A percentile compares a stretch with the other conserved stretches of the same genome.
Conservation (phyloP, 768 basidiomycete genomes). For the Psilocybe cubensis region DNA sequence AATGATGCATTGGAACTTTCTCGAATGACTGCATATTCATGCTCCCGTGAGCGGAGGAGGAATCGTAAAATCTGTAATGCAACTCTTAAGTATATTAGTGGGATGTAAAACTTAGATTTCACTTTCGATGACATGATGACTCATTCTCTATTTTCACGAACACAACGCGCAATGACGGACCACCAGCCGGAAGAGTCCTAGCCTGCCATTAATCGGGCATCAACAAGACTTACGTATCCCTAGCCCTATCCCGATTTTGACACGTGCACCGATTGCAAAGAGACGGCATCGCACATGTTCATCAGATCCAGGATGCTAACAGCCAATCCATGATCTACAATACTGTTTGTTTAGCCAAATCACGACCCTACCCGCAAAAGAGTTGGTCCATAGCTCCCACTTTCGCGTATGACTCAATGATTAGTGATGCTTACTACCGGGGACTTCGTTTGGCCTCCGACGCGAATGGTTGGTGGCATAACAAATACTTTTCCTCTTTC, state of each 20-base stretch:
- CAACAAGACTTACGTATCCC: neutral
- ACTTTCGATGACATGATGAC: neutral
- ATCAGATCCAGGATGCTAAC: neutral
- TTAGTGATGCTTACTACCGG: constrained; percentile 8
- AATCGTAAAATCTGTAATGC: neutral
- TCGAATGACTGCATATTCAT: neutral
- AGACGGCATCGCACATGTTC: neutral
- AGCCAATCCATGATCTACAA: constrained; percentile 1
- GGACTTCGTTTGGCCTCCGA: constrained; percentile 9
- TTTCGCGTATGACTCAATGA: neutral
- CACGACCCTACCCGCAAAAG: neutral
- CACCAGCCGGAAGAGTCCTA: neutral
- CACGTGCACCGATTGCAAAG: neutral
- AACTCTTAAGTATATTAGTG: neutral
- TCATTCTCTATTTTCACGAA: neutral
- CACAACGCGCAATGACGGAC: neutral
- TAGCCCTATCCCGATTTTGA: neutral
- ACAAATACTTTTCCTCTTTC: neutral
- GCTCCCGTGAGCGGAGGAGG: neutral
- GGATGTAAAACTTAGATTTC: neutral
- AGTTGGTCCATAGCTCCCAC: neutral
- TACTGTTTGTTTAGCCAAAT: neutral
- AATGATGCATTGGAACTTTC: neutral
- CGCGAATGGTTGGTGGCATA: neutral
- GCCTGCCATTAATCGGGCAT: neutral